Evolutionary conservation across 495 filamentous ascomycete species (phyloP).

Genomic region (Aspergillus diversus): DNA sequence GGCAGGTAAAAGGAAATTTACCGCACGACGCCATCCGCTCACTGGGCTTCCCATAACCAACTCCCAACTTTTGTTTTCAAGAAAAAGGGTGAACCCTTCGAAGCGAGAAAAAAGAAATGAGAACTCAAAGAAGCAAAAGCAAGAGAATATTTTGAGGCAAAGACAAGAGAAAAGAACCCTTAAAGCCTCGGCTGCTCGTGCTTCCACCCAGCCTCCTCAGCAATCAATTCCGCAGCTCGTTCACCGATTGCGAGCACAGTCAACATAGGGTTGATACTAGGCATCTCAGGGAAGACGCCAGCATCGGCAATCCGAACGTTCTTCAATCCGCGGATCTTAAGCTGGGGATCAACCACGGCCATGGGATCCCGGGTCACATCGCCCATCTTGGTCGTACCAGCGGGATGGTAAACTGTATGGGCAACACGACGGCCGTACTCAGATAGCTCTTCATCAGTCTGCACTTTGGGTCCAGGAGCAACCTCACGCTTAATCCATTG

Average conservation of each 20-base stretch:
- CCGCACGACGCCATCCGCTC: background rate
- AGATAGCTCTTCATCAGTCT: constrained; percentile 70
- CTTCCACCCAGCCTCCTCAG: constrained; percentile 63
- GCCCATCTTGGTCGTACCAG: constrained; percentile 88
- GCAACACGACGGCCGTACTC: constrained; percentile 76
- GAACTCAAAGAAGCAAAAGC: background rate
- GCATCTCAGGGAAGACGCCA: constrained; percentile 70
- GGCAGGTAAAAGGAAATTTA: too few species aligned
- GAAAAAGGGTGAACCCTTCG: background rate
- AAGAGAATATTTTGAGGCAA: background rate
- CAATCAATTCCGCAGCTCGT: constrained; percentile 65
- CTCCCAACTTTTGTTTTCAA: constrained; percentile 3
- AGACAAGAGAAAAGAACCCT: background rate
- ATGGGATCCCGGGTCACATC: constrained; percentile 61
- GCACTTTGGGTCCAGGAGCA: constrained; percentile 69
- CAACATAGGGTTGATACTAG: constrained; percentile 69
- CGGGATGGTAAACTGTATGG: constrained; percentile 86
- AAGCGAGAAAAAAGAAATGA: background rate
- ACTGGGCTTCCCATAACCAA: background rate
- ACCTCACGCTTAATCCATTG: constrained; percentile 80
- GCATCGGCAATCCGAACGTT: constrained; percentile 67
- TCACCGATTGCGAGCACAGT: constrained; percentile 68
- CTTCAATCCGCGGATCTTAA: constrained; percentile 61
- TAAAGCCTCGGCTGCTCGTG: constrained; percentile 54
- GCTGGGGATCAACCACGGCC: constrained; percentile 64